phyloP scores from a whole-genome alignment of 1,284 basidiomycete species.

The Leucoagaricus sp. region DNA sequence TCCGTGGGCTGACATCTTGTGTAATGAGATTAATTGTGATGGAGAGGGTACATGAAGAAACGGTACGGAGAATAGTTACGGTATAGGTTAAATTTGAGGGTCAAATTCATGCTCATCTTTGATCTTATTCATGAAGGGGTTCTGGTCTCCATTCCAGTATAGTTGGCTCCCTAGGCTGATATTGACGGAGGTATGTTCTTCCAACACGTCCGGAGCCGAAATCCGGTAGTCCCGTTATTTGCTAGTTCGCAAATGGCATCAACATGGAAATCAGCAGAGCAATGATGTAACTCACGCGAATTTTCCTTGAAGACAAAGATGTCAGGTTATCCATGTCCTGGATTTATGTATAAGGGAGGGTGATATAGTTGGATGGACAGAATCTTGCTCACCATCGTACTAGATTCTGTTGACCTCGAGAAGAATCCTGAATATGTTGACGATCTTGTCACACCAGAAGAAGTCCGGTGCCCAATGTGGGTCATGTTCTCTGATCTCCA shows the following conservation, averaged over 20 bases:
- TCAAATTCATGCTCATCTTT: too few relatives aligned
- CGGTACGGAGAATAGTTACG: not conserved
- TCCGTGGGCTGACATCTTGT: too few relatives aligned
- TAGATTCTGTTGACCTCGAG: not conserved
- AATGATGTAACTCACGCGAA: too few relatives aligned
- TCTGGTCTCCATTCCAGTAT: conserved; percentile 3
- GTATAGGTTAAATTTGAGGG: not conserved
- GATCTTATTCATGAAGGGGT: not conserved
- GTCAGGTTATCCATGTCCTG: not conserved
- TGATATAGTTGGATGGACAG: too few relatives aligned
- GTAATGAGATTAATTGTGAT: too few relatives aligned
- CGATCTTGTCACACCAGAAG: not conserved
- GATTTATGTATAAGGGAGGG: too few relatives aligned
- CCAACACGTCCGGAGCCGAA: not conserved
- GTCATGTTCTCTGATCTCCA: conserved; percentile 5
- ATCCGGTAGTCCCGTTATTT: not conserved
- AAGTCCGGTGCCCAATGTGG: not conserved
- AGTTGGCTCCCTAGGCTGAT: conserved; percentile 9
- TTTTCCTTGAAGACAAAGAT: not conserved
- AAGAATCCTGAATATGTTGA: not conserved
- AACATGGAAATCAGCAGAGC: too few relatives aligned
- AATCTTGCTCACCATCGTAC: too few relatives aligned
- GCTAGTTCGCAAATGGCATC: too few relatives aligned
- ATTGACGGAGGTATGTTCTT: conserved; percentile 1
- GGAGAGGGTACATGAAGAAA: not conserved